Conservation (phyloP, 2,329 filamentous ascomycete species). For the Aureobasidium sp. region DNA sequence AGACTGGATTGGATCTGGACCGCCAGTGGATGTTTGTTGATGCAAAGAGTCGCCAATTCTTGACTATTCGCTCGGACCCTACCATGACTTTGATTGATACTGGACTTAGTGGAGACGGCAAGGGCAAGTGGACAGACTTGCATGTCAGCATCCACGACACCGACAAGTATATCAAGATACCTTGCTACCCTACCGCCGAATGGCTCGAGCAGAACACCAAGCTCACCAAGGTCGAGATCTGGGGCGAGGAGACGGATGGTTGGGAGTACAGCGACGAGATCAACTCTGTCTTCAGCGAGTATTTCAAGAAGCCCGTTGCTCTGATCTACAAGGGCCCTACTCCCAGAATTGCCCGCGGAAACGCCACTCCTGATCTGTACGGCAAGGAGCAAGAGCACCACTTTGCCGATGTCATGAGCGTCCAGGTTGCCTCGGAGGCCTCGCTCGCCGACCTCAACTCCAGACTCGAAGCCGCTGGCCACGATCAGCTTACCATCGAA, state of each 20-base stretch:
- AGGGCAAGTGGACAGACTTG: constrained; percentile 30
- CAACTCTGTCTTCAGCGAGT: constrained; percentile 46
- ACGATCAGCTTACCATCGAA: constrained; percentile 48
- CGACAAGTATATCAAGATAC: constrained; percentile 40
- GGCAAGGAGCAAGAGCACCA: constrained; percentile 39
- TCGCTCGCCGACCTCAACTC: constrained; percentile 51
- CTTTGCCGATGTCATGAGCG: constrained; percentile 52
- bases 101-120: constrained; percentile 33
- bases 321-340: constrained; percentile 55
- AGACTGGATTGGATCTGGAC: constrained; percentile 52
- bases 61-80: constrained; percentile 53
- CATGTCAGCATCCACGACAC: constrained; percentile 39
- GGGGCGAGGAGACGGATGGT: constrained; percentile 49
- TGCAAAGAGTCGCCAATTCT: constrained; percentile 43
- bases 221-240: constrained; percentile 45
- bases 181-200: constrained; percentile 43
- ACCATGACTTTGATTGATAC: constrained; percentile 56
- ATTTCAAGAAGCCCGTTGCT: constrained; percentile 46
- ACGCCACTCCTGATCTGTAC: constrained; percentile 44
- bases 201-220: constrained; percentile 49
- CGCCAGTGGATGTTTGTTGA: constrained; percentile 59
- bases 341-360: constrained; percentile 45
- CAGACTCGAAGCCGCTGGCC: constrained; percentile 36
- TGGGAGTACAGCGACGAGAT: constrained; percentile 44
- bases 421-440: constrained; percentile 47